Percentiles rank a stretch among this genome's conserved stretches.
Evolutionary conservation across 805 yeast species (phyloP).

Genomic region (Saturnispora besseyi): DNA sequence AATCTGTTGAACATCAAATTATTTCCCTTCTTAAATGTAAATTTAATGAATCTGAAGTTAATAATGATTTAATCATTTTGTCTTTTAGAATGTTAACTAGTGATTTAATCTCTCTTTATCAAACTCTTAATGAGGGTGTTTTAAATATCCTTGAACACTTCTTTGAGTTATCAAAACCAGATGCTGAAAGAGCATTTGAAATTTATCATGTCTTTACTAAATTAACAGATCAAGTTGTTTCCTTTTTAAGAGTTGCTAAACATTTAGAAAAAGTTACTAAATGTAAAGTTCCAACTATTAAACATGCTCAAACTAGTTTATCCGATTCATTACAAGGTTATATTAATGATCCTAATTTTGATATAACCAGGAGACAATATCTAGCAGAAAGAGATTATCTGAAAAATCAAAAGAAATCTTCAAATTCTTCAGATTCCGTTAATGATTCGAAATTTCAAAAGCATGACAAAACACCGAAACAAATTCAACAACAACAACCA

Average conservation of each 20-base stretch:
- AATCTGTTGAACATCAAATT: constrained; percentile 76
- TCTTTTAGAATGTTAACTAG: constrained; percentile 85
- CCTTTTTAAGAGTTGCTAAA: constrained; percentile 81
- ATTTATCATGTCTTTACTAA: constrained; percentile 80
- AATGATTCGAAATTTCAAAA: neutral
- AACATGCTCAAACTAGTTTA: constrained; percentile 93
- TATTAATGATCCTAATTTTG: constrained; percentile 78
- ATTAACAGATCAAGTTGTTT: constrained; percentile 80
- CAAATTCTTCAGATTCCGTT: neutral
- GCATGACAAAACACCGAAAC: constrained; percentile 7
- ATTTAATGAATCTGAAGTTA: constrained; percentile 70
- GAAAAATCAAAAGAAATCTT: constrained; percentile 2
- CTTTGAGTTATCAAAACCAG: constrained; percentile 80
- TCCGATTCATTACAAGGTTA: constrained; percentile 84
- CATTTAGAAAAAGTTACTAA: constrained; percentile 80
- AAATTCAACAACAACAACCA: neutral
- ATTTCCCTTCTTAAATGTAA: constrained; percentile 64
- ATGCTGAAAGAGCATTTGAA: constrained; percentile 79
- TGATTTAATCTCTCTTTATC: constrained; percentile 79
- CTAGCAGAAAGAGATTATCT: constrained; percentile 53
- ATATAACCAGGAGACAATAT: constrained; percentile 67
- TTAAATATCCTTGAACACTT: constrained; percentile 88
- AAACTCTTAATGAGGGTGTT: constrained; percentile 90
- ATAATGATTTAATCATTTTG: constrained; percentile 74
- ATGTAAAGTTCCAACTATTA: constrained; percentile 87